Conservation (phyloP, 768 basidiomycete genomes). For the Dioszegia aurantiaca region DNA sequence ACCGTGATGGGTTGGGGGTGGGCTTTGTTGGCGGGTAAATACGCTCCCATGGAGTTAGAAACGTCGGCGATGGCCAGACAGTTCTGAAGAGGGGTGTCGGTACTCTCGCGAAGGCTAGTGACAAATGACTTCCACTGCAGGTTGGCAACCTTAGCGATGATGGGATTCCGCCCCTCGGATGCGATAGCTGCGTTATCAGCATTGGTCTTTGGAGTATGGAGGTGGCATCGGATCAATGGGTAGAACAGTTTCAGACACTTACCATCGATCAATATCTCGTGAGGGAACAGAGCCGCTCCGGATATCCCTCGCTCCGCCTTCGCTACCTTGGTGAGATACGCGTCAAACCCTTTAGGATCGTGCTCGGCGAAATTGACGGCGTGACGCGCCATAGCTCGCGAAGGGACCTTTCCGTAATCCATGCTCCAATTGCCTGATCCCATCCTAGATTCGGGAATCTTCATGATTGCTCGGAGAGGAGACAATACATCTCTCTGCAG, state of each 20-base stretch:
- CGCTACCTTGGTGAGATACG: slow-evolving; percentile 62
- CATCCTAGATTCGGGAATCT: slow-evolving; percentile 65
- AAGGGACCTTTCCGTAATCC: slow-evolving; percentile 51
- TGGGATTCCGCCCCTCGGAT: slow-evolving; percentile 9
- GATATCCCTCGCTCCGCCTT: slow-evolving; percentile 58
- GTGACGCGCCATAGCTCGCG: slow-evolving; percentile 64
- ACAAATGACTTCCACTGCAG: slow-evolving; percentile 68
- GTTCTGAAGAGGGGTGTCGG: slow-evolving; percentile 62
- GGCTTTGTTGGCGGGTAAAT: slow-evolving; percentile 7
- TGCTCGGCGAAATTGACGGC: slow-evolving; percentile 60
- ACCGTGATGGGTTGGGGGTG: slow-evolving; percentile 59
- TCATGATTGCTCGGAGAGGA: slow-evolving; percentile 57
- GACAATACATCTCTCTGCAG: slow-evolving; percentile 64
- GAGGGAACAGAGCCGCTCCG: slow-evolving; percentile 62
- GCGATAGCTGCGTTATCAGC: not conserved
- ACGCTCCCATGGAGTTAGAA: slow-evolving; percentile 66
- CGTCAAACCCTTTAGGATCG: slow-evolving; percentile 61
- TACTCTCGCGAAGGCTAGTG: slow-evolving; percentile 55
- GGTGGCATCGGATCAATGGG: too few relatives aligned
- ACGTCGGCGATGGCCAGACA: slow-evolving; percentile 70
- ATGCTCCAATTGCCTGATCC: slow-evolving; percentile 52
- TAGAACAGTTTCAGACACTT: slow-evolving; percentile 7
- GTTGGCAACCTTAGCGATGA: slow-evolving; percentile 58
- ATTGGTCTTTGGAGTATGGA: too few relatives aligned
- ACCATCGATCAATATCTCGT: slow-evolving; percentile 60